Evolutionary conservation across 805 yeast species (phyloP).

Genomic region (Candida silvatica): DNA sequence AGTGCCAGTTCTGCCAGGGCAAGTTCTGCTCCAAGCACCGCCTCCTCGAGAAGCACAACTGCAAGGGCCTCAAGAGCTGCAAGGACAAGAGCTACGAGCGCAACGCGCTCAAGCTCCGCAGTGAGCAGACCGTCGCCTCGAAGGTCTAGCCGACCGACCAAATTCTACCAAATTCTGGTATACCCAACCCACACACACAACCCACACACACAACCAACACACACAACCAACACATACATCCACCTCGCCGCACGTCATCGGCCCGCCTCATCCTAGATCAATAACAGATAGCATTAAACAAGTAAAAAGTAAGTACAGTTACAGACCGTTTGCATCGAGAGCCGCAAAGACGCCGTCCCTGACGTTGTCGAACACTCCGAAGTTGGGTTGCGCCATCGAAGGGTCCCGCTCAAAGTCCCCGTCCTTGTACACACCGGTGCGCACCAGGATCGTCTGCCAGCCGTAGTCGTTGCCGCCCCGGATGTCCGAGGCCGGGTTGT

Average conservation of each 20-base stretch:
- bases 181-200: too few relatives aligned
- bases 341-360: constrained; percentile 31
- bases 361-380: constrained; percentile 43
- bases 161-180: too few relatives aligned
- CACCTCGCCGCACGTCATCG: too few relatives aligned
- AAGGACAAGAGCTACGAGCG: constrained; percentile 77
- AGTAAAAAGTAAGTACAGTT: too few relatives aligned
- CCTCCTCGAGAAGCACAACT: constrained; percentile 74
- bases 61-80: constrained; percentile 70
- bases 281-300: too few relatives aligned
- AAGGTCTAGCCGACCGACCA: constrained; percentile 46
- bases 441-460: constrained; percentile 80
- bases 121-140: constrained; percentile 75
- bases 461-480: constrained; percentile 82
- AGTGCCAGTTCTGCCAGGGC: constrained; percentile 77
- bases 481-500: constrained; percentile 91
- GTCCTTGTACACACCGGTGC: constrained; percentile 81
- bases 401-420: constrained; percentile 32
- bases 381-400: constrained; percentile 33
- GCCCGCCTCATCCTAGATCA: too few relatives aligned
- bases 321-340: constrained; percentile 11
- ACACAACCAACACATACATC: too few relatives aligned
- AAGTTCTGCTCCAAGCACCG: constrained; percentile 84
- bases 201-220: too few relatives aligned
- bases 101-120: constrained; percentile 74